phyloP scores from a whole-genome alignment of 495 filamentous ascomycete species.

The Penicillium samsonianum region DNA sequence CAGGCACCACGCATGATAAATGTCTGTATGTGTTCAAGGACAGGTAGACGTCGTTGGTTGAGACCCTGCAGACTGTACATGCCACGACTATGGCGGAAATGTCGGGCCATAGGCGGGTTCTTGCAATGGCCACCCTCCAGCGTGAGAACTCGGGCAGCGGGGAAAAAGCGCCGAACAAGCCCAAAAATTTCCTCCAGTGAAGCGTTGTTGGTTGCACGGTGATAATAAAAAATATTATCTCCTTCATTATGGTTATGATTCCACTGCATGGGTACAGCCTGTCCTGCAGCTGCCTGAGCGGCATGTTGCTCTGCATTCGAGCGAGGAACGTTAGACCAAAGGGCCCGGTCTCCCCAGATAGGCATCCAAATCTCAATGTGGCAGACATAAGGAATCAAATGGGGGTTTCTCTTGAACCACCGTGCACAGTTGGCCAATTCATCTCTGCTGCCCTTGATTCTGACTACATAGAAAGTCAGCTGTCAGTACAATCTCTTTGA shows the following conservation, averaged over 20 bases:
- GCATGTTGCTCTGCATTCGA: neutral
- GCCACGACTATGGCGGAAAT: constrained; percentile 42
- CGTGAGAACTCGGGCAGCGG: constrained; percentile 64
- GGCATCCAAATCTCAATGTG: constrained; percentile 76
- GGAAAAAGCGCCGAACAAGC: constrained; percentile 57
- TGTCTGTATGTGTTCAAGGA: constrained; percentile 53
- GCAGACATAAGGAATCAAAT: constrained; percentile 62
- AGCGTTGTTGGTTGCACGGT: constrained; percentile 56
- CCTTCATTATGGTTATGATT: neutral
- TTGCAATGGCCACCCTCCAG: constrained; percentile 74
- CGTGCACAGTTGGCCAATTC: constrained; percentile 54
- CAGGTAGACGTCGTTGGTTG: constrained; percentile 37
- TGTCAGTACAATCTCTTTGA: constrained; percentile 2
- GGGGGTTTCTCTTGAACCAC: constrained; percentile 59
- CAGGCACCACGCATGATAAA: constrained; percentile 73
- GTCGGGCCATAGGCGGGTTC: constrained; percentile 64
- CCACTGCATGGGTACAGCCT: neutral
- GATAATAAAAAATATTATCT: constrained; percentile 52
- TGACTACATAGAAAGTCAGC: constrained; percentile 43
- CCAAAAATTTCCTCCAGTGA: constrained; percentile 67
- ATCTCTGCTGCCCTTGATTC: constrained; percentile 66
- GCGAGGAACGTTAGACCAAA: constrained; percentile 13
- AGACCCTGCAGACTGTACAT: constrained; percentile 12
- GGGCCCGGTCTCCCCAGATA: constrained; percentile 60
- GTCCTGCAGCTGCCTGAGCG: neutral